Percentiles rank a stretch among this genome's conserved stretches.
Evolutionary conservation across 1,139 yeast species (phyloP).

Genomic region (Sugiyamaella grinbergsii): DNA sequence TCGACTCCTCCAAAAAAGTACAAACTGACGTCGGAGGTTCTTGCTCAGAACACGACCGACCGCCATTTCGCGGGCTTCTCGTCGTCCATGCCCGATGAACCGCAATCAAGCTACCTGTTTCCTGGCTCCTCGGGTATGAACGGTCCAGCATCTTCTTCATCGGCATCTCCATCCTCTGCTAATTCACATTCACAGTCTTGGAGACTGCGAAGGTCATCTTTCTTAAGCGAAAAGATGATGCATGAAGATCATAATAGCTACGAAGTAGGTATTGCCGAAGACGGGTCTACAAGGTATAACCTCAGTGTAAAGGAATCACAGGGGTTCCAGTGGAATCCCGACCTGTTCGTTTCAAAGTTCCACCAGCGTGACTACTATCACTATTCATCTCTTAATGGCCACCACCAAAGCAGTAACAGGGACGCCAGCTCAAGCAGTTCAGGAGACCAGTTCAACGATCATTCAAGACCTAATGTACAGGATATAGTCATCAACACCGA

Average conservation of each 20-base stretch:
- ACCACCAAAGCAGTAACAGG: constrained; percentile 17
- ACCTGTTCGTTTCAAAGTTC: constrained; percentile 66
- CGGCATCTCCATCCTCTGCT: not conserved
- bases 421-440: constrained; percentile 1
- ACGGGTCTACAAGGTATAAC: constrained; percentile 36
- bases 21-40: constrained; percentile 12
- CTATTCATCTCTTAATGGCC: constrained; percentile 9
- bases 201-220: constrained; percentile 58
- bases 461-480: constrained; percentile 28
- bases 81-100: not conserved
- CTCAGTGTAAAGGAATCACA: constrained; percentile 63
- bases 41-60: not conserved
- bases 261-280: constrained; percentile 45
- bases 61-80: not conserved
- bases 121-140: not conserved
- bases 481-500: constrained; percentile 31
- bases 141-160: not conserved
- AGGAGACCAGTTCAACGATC: constrained; percentile 19
- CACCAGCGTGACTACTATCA: constrained; percentile 47
- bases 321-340: constrained; percentile 76
- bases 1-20: constrained; percentile 17
- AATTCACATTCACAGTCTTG: constrained; percentile 27
- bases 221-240: constrained; percentile 63
- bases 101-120: not conserved
- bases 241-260: constrained; percentile 62